A percentile compares a stretch with the other conserved stretches of the same genome.
Evolutionary conservation across 805 yeast species (phyloP).

Genomic region (Scheffersomyces spartinae): DNA sequence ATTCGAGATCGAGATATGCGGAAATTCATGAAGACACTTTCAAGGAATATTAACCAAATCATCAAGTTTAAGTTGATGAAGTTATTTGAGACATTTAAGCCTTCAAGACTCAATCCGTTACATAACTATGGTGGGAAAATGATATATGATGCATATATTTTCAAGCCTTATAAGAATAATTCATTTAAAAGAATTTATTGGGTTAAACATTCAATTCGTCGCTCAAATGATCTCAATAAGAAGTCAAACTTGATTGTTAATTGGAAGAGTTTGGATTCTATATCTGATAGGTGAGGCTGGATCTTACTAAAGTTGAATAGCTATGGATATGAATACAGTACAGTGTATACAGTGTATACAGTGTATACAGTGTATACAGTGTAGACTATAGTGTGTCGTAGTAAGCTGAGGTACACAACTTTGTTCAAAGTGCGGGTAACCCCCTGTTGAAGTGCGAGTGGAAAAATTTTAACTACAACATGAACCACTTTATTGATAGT

Average conservation of each 20-base stretch:
- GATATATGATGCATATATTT: constrained; percentile 17
- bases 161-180: constrained; percentile 12
- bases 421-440: constrained; percentile 6
- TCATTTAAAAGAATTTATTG: constrained; percentile 22
- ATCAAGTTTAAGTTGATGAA: constrained; percentile 17
- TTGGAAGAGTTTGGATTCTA: too few species aligned
- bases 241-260: too few species aligned
- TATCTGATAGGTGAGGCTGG: too few species aligned
- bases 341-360: too few species aligned
- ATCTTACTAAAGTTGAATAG: too few species aligned
- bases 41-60: constrained; percentile 15
- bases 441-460: background rate
- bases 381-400: too few species aligned
- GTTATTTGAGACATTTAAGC: constrained; percentile 8
- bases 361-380: too few species aligned
- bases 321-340: too few species aligned
- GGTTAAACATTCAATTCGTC: constrained; percentile 7
- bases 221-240: background rate
- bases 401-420: too few species aligned
- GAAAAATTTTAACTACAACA: too few species aligned
- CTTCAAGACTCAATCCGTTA: constrained; percentile 3
- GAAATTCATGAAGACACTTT: constrained; percentile 15
- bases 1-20: constrained; percentile 15
- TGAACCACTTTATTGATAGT: too few species aligned
- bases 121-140: too few species aligned